Base-by-base conservation (phyloP, 495 filamentous ascomycete genomes). In the Lasiosphaeria miniovina region DNA sequence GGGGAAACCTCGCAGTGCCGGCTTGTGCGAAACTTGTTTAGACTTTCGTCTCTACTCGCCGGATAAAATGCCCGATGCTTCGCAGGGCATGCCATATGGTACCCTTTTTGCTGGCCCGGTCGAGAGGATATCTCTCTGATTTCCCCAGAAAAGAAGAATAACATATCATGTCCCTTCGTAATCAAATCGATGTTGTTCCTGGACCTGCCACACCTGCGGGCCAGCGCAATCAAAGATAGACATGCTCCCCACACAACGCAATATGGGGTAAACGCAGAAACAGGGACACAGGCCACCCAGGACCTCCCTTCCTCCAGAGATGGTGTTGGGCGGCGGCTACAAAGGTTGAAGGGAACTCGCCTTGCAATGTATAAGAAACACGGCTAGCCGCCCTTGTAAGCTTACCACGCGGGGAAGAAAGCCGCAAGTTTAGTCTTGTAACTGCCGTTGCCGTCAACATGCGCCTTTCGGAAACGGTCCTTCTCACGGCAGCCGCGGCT, bases 401-500 rank as follows among this genome's bases (percentile, higher is more conserved):
- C 43, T 5, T 46, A 5, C 43, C 12, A 11, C 43, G 15, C 2
- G 12, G 8, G 38, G 7, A 50, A 50, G 24, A 12, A 24, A 9
- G 14, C 7, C 38, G 14, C 7, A 8, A 41, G 14, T 14, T 24
- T 24, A 24, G 24, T 24, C 24, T 24, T 24, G 14, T 14, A 41
- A 41, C 38, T 9, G 14, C 38, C 7, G 14, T 14, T 9, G 15
- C 43, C 12, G 38, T 2, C 11, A 46, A 46, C 60, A 63, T 63
- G 64, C 50, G 58, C 40, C 31, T 61, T 55, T 24, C 55, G 17
- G 8, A 24, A n/a, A 24, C 55, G 15, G 31, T 72, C 51, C 24
- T 71, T 49, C 64, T 58, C 46, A 46, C 65, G 7, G 67, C 67
- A 14, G 62, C 61, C 6, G 41, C 49, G 6, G 43, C 48, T 35